Percentiles rank a stretch among this genome's conserved stretches.
These are phyloP conservation scores for Populus euphratica DNA, from an alignment of 345 rosid genomes.

Conservation along the genomic window DNA sequence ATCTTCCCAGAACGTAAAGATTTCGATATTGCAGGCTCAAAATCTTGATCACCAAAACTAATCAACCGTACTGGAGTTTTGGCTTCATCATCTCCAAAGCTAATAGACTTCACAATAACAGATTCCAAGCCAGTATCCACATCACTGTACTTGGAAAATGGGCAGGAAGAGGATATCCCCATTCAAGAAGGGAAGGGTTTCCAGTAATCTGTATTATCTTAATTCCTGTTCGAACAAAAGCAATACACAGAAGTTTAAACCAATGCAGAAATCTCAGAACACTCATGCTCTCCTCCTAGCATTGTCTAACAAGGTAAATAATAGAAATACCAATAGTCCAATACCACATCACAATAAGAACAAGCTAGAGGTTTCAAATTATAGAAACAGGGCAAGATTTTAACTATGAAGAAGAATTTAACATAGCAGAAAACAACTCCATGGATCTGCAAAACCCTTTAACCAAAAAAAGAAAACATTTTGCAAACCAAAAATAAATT, in stretches of 20 bases:
- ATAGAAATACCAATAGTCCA: not conserved
- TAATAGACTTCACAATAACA: constrained; percentile 64
- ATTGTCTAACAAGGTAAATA: not conserved
- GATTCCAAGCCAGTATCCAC: constrained; percentile 63
- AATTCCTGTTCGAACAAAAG: constrained; percentile 27
- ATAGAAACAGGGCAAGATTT: not conserved
- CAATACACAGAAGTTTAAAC: not conserved
- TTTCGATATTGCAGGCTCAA: constrained; percentile 57
- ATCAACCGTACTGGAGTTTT: constrained; percentile 63
- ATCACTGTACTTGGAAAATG: constrained; percentile 53
- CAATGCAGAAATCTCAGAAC: not conserved
- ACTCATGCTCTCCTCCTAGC: not conserved
- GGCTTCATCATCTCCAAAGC: constrained; percentile 64
- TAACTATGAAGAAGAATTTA: not conserved
- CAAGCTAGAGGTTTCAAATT: not conserved
- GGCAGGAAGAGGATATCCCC: constrained; percentile 65
- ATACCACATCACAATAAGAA: not conserved
- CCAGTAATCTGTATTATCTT: constrained; percentile 2
- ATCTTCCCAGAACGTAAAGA: constrained; percentile 73
- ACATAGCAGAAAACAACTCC: not conserved
- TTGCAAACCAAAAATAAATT: not conserved
- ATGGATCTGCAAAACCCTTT: constrained; percentile 35
- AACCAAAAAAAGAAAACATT: not conserved
- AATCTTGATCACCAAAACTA: constrained; percentile 49
- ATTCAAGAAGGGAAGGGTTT: constrained; percentile 33